Evolutionary conservation across 2,329 filamentous ascomycete species (phyloP), one percentile per base, ranked within the genome.

Genomic region (Thermothelomyces thermophilus): DNA sequence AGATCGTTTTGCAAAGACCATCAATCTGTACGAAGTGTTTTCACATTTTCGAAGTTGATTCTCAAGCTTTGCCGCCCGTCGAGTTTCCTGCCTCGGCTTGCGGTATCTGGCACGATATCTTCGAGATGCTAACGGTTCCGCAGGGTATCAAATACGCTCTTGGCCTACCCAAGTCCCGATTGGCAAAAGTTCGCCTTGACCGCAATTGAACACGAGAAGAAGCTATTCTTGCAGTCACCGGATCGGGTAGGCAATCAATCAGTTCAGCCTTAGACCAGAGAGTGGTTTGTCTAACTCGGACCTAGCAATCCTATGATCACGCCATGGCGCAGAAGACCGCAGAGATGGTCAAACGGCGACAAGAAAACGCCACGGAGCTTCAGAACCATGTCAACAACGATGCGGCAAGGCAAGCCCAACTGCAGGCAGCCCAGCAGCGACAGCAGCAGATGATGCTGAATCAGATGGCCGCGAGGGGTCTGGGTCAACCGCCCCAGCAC

Each of bases 101-200:
- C 26, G 22, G n/a, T n/a, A 16, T n/a, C 16, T 17, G 7, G 7
- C n/a, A 28, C 11, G 11, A 14, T 20, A 13, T 11, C 4, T n/a
- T 5, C 14, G 9, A 2, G 16, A 30, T 10, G 43, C 43, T 37
- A 46, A 39, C 41, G n/a, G 5, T 30, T 20, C 17, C 10, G 33
- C 46, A 80, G 76, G n/a, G 71, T 79, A 39, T 68, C 75, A 13
- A 79, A 76, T 48, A 69, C 75, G 14, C 66, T 70, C 4, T 65
- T 80, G 14, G 74, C 74, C 6, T 66, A 72, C 55, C 68, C 66
- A 3, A 58, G 58, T 13, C 56, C 67, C 13, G 72, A 76, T 26
- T 67, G 66, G 28, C 61, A 67, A 43, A 69, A 70, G 48, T 68
- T 73, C 1, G 63, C 73, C 0, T 60, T 68, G 9, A 64, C 63